Base-by-base conservation (phyloP, 805 yeast genomes). In the Lipomyces sp. region DNA sequence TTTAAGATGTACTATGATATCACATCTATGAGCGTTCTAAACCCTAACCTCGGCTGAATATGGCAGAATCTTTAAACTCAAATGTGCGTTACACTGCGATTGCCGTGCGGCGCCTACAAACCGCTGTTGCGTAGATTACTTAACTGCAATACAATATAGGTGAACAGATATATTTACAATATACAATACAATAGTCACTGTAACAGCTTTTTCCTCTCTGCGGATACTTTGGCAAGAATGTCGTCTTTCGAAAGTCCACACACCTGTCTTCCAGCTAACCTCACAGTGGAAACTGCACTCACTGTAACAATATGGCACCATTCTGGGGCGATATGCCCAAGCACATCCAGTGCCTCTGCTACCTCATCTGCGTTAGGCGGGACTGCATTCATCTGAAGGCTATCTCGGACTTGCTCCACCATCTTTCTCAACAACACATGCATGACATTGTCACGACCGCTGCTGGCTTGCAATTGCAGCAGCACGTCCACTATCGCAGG, bases 401-500 rank as follows among this genome's bases (percentile, higher is more conserved):
- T 55, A 29, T 39, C 59, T 13, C 34, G 32, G 30, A 55, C 48
- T 48, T 32, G 11, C 42, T 29, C 32, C 8, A 55, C 59, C 7
- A 15, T 10, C 29, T 55, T 55, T 32, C 48, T 18, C 59, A 55
- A 13, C 48, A 48, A 24, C 15, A 55, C 15, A 11, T 34, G 42
- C 18, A 33, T 39, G 48, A 13, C 33, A 11, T 48, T 18, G 24
- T 24, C 15, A 18, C 37, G 3, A n/a, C 56, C 56, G 13, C 32
- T 32, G 8, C 48, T 11, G 10, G 59, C 42, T 15, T 55, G 59
- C 8, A 34, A 6, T 32, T 55, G 59, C 10, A 55, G 42, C 32
- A 55, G n/a, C 24, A 55, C 32, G 59, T 55, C 59, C 13, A 55
- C 37, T 11, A 55, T 55, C 54, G 32, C 42, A 13, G 59, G 59